phyloP scores from a whole-genome alignment of 1,284 basidiomycete genomes.

The Microbotryum lychnidis-dioicae region DNA sequence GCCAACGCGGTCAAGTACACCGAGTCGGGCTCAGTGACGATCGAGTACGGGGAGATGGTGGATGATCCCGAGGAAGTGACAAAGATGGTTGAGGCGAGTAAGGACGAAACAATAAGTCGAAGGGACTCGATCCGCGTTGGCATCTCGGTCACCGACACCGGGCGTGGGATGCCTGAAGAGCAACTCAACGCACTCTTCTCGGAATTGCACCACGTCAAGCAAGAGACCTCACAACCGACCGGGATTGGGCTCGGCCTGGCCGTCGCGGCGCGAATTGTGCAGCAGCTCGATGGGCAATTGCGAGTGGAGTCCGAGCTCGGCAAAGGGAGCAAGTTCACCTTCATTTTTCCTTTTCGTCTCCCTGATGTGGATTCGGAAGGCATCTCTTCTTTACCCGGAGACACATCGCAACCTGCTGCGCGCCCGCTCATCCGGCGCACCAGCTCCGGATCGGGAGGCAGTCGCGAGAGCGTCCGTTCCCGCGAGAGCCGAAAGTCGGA shows the following conservation, averaged over 20 bases:
- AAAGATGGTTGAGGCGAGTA: conserved; percentile 2
- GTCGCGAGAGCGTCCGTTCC: conserved; percentile 1
- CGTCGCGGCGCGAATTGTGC: conserved; percentile 72
- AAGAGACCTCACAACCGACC: conserved; percentile 22
- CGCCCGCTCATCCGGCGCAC: conserved; percentile 23
- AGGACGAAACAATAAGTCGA: conserved; percentile 2
- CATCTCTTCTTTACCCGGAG: conserved; percentile 23
- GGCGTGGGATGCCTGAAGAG: conserved; percentile 36
- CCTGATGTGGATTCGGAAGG: conserved; percentile 18
- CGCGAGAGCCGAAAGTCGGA: conserved; percentile 1
- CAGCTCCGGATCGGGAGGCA: conserved; percentile 16
- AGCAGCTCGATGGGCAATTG: conserved; percentile 69
- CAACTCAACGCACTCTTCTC: conserved; percentile 39
- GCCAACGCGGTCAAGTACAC: conserved; percentile 37
- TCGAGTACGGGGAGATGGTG: conserved; percentile 31
- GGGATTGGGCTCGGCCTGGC: conserved; percentile 63
- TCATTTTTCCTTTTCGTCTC: conserved; percentile 55
- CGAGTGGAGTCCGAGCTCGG: conserved; percentile 64
- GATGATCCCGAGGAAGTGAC: background rate
- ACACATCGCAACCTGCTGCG: conserved; percentile 12
- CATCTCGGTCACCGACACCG: conserved; percentile 27
- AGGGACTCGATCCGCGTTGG: conserved; percentile 50
- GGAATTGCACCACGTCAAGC: conserved; percentile 39
- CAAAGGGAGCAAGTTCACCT: conserved; percentile 65
- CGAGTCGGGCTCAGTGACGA: conserved; percentile 34